Base-by-base conservation (phyloP, 2,329 filamentous ascomycete genomes). In the Gyromitra esculenta region DNA sequence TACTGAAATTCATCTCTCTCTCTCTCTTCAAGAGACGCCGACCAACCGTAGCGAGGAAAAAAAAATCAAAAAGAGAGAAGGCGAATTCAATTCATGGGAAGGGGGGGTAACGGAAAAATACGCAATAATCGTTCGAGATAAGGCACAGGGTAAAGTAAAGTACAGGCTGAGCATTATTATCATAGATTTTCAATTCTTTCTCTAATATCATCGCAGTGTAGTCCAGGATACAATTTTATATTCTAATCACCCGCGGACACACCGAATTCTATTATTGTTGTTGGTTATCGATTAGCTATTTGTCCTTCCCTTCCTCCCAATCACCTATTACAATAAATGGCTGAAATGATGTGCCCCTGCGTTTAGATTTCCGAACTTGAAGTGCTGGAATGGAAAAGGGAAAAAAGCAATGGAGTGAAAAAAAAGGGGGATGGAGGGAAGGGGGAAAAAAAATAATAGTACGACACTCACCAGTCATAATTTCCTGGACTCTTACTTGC, bases 401-500 rank as follows among this genome's bases (percentile, higher is more conserved):
- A 11, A 18, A 15, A 69, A 69, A 60, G 41, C 41, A 62, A 50
- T 4, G 15, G 35, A 18, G 13, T 31, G 25, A 31, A 31, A 4
- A 15, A 37, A n/a, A 57, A 3, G 37, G 54, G 54, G 54, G 54
- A 57, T 6, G 25, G 52, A 25, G 35, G 43, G 11, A 18, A 15
- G 39, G 18, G 11, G 5, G 21, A 15, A 54, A 57, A 31, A 35
- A 31, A 31, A 31, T 31, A 31, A 31, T 3, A 31, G 4, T 31
- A 31, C 4, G 25, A 41, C 37, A 68, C 78, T 37, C 60, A 80
- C 80, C 80, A 37, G 68, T 43, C 63, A 80, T 85, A 11, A 87
- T 83, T 41, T 85, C 83, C 66, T 83, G 81, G 68, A 89, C 85
- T 72, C 88, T 84, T 57, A 88, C 85, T 7, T 89, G 89, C 54